Evolutionary conservation across 768 basidiomycete species (phyloP), one percentile per base, ranked within the genome.

Genomic region (Rhizopogon vulgaris): DNA sequence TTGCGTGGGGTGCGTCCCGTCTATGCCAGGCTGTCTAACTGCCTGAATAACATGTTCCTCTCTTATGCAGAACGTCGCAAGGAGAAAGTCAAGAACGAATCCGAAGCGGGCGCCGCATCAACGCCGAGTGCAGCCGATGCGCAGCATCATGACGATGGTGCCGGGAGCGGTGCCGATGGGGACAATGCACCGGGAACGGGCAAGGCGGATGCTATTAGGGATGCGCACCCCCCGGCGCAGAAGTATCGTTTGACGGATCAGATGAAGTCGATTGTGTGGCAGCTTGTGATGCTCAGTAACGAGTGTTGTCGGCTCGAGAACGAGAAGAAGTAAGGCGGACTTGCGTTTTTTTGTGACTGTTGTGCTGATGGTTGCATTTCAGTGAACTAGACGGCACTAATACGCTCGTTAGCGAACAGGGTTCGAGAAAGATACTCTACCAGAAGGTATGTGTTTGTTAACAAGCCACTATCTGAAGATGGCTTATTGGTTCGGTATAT

Each of bases 181-280:
- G 63, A 64, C 25, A 61, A 55, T 38, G 53, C 56, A 27, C 47
- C 61, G 7, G 58, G 54, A 2, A 37, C 51, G 3, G 24, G 48
- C 52, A 69, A 61, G 41, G 64, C 62, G 2, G 70, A 67, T 15
- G 69, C 59, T 9, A 61, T 72, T 32, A 69, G 65, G 53, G 66
- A 69, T 18, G 60, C 74, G 14, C 83, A 87, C 38, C 82, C 87
- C 39, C 90, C 92, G 0, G 72, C 75, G 60, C 86, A 87, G 71
- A 84, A 83, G 67, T 95, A 87, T 64, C 71, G 84, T 4, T 69
- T 92, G 72, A 90, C 86, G 37, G 92, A 94, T 52, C 64, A 66
- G 54, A 90, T 94, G 87, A 89, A 90, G 72, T 67, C 66, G 38
- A 78, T 82, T 27, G 80, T 94, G 56, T 94, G 88, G 88, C 78